Percentiles rank a stretch among this genome's conserved stretches.
Conservation (phyloP, 352 stramenopile genomes). For the Saprolegnia parasitica region DNA sequence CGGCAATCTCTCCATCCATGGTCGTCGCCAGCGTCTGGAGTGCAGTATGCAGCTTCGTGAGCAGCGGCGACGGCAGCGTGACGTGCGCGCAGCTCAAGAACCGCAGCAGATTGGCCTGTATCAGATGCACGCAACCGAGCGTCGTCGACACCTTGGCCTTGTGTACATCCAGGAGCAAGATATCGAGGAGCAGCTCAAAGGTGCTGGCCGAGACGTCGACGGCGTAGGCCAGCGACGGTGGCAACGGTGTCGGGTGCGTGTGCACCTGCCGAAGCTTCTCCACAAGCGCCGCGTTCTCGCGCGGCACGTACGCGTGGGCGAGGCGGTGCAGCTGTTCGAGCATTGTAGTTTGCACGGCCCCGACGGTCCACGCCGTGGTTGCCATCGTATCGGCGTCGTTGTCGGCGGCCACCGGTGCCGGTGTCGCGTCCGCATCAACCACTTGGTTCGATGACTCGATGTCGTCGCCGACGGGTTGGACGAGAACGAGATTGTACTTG, state of each 20-base stretch:
- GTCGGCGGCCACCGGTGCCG: not conserved
- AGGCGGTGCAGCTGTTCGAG: conserved; percentile 23
- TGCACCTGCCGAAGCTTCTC: conserved; percentile 15
- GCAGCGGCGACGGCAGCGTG: not conserved
- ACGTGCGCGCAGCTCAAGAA: conserved; percentile 12
- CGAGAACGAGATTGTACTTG: conserved; percentile 82
- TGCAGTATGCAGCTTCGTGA: conserved; percentile 21
- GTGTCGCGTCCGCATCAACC: not conserved
- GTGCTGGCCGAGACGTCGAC: conserved; percentile 20
- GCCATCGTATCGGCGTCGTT: not conserved
- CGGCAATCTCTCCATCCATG: conserved; percentile 34
- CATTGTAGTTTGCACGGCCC: not conserved
- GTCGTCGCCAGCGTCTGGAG: not conserved
- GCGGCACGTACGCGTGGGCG: conserved; percentile 14
- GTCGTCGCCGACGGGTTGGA: conserved; percentile 32
- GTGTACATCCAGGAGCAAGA: not conserved
- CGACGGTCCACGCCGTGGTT: not conserved
- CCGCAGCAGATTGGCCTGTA: conserved; percentile 44
- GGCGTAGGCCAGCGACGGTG: conserved; percentile 12
- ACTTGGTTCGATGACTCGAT: conserved; percentile 20
- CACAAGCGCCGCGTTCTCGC: conserved; percentile 4
- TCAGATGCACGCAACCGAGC: conserved; percentile 38
- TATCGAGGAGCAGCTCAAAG: conserved; percentile 14
- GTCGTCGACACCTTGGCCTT: conserved; percentile 30
- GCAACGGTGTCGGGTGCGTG: conserved; percentile 13